These are phyloP conservation scores for Rhodosorus marinus DNA, from an alignment of 23 red algal species.

Conservation along the genomic window DNA sequence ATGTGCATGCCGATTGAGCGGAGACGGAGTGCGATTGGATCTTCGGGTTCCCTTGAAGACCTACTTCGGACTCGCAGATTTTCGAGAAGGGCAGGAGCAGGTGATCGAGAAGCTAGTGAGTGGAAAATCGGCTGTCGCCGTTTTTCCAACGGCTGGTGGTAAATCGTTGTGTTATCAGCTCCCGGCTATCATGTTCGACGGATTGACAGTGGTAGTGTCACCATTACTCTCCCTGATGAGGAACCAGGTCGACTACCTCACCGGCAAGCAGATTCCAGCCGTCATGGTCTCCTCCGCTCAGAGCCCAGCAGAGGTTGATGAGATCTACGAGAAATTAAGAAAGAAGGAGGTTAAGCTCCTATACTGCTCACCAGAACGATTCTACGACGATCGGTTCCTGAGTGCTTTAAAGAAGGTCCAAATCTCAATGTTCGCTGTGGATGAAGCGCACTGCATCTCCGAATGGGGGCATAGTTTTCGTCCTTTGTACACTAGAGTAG, in stretches of 20 bases:
- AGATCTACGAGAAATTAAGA: constrained; percentile 22
- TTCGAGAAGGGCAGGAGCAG: neutral
- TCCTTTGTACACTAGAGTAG: constrained; percentile 65
- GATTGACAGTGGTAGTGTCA: constrained; percentile 86
- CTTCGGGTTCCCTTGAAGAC: too few relatives aligned
- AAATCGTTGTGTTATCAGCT: constrained; percentile 94
- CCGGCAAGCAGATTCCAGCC: constrained; percentile 28
- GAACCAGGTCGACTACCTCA: constrained; percentile 64
- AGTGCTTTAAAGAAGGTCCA: constrained; percentile 11
- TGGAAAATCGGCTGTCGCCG: constrained; percentile 9
- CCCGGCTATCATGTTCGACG: constrained; percentile 42
- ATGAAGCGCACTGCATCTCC: constrained; percentile 95
- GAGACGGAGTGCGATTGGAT: too few relatives aligned
- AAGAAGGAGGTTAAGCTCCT: constrained; percentile 31
- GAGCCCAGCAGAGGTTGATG: constrained; percentile 6
- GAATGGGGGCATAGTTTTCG: constrained; percentile 94
- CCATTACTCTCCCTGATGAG: constrained; percentile 86
- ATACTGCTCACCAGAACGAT: constrained; percentile 81
- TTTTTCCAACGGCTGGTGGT: constrained; percentile 80
- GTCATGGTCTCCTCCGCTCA: constrained; percentile 52
- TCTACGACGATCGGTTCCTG: constrained; percentile 46
- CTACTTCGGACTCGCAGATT: neutral
- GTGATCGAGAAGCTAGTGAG: neutral
- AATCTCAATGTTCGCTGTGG: constrained; percentile 53
- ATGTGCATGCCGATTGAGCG: too few relatives aligned